Conservation (phyloP, 2,329 filamentous ascomycete genomes). For the Passalora sequoiae region DNA sequence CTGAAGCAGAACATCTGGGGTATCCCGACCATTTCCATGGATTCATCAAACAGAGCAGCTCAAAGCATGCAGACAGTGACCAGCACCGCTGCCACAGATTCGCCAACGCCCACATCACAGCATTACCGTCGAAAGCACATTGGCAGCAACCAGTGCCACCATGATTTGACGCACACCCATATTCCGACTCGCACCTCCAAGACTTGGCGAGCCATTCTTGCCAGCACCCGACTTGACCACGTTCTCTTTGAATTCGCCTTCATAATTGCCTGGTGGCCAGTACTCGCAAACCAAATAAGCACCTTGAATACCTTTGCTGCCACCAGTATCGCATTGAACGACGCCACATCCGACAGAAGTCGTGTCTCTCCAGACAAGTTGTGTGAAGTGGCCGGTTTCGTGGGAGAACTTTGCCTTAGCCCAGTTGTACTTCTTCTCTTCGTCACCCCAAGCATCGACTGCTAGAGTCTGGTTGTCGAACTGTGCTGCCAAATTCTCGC, state of each 20-base stretch:
- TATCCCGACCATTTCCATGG: conserved; percentile 4
- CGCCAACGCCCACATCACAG: not conserved
- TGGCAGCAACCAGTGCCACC: conserved; percentile 9
- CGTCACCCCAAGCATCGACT: conserved; percentile 31
- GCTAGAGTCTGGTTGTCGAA: conserved; percentile 22
- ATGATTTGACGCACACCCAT: conserved; percentile 3
- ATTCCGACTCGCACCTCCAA: conserved; percentile 12
- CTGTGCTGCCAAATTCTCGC: conserved; percentile 31
- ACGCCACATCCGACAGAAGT: conserved; percentile 29
- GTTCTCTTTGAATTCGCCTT: conserved; percentile 33
- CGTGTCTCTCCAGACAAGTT: conserved; percentile 32
- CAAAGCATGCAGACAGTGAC: not conserved
- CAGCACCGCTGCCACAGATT: not conserved
- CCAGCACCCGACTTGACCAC: conserved; percentile 28
- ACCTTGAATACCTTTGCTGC: conserved; percentile 21
- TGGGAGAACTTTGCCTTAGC: conserved; percentile 25
- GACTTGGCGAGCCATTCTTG: conserved; percentile 20
- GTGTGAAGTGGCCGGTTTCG: conserved; percentile 31
- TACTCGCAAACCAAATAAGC: conserved; percentile 38
- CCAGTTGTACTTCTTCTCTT: conserved; percentile 30
- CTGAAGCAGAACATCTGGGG: conserved; percentile 4
- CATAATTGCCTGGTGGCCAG: conserved; percentile 35
- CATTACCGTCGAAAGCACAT: conserved; percentile 4
- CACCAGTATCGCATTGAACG: conserved; percentile 22
- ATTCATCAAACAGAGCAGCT: not conserved